Evolutionary conservation across 495 filamentous ascomycete genomes (phyloP), one percentile per base, ranked within the genome.

Genomic region (Hypoxylon cercidicola): DNA sequence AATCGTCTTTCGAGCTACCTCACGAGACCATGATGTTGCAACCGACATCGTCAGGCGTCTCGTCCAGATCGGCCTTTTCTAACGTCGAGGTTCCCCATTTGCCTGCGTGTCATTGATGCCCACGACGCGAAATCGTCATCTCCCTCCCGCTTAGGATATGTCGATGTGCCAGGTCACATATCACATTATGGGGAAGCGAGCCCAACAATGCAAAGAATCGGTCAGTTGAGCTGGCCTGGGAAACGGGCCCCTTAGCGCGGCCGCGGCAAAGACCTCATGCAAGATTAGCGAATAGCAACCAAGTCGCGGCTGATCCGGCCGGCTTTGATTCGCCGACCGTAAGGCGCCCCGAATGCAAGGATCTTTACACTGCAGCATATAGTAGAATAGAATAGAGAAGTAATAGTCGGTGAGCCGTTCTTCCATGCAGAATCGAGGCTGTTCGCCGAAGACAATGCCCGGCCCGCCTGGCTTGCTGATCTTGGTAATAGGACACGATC

Each of bases 141-240:
- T 19, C 3, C 30, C 30, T 32, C 4, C 39, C 19, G 30, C 60
- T 54, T 20, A 59, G 55, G 60, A 40, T 62, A 28, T 35, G 41
- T 41, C 54, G 30, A 62, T 48, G 32, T 47, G 48, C 16, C 40
- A 63, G 60, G 57, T 68, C 43, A 68, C 28, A 59, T 68, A 63
- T 68, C 65, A 63, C 21, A 62, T 61, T 62, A 53, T 44, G 57
- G 55, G 65, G 60, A 46, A 57, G 46, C 2, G 43, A 63, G 65
- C 65, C 65, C 55, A 68, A 68, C 55, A 60, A 54, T 58, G 64
- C 64, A 67, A 32, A 63, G 64, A 62, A 60, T 68, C 59, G 59
- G 59, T 68, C 59, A 68, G 54, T 60, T 63, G 65, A 55, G 54
- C 48, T 55, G 54, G 54, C 50, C 55, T 32, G 34, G 62, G 50